phyloP scores from a whole-genome alignment of 106 monocot genomes.

The Dendrobium catenatum region DNA sequence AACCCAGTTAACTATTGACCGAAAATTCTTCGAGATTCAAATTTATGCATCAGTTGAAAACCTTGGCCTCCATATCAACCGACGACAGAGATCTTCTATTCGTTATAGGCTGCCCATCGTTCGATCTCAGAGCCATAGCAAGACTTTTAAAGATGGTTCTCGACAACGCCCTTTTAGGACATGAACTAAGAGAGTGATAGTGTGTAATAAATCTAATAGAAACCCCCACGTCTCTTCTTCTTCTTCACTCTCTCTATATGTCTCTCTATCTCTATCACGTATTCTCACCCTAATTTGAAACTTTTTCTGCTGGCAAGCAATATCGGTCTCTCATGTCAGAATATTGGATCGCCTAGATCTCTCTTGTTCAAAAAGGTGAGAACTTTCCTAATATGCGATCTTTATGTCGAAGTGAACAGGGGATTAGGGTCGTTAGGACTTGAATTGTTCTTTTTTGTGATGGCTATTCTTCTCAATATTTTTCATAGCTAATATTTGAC shows the following conservation, averaged over 20 bases:
- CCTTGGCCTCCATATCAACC: neutral
- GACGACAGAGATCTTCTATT: neutral
- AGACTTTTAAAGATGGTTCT: neutral
- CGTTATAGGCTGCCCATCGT: neutral
- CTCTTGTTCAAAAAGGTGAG: neutral
- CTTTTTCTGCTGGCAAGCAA: neutral
- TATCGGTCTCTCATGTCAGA: neutral
- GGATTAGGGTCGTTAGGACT: neutral
- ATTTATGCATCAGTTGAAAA: neutral
- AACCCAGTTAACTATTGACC: neutral
- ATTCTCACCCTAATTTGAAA: neutral
- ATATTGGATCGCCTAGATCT: neutral
- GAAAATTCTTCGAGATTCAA: constrained; percentile 1
- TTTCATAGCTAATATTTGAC: neutral
- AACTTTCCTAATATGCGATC: neutral
- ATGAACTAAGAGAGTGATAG: neutral
- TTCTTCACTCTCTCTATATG: neutral
- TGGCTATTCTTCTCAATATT: neutral
- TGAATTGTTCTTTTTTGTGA: neutral
- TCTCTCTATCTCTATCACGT: too few relatives aligned
- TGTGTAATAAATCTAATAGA: neutral
- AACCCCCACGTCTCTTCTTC: neutral
- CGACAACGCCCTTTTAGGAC: neutral
- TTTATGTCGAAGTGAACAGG: neutral
- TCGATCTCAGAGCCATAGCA: neutral